These are phyloP conservation scores for Nigrograna mackinnonii DNA, from an alignment of 2,329 filamentous ascomycete species.

Conservation along the genomic window DNA sequence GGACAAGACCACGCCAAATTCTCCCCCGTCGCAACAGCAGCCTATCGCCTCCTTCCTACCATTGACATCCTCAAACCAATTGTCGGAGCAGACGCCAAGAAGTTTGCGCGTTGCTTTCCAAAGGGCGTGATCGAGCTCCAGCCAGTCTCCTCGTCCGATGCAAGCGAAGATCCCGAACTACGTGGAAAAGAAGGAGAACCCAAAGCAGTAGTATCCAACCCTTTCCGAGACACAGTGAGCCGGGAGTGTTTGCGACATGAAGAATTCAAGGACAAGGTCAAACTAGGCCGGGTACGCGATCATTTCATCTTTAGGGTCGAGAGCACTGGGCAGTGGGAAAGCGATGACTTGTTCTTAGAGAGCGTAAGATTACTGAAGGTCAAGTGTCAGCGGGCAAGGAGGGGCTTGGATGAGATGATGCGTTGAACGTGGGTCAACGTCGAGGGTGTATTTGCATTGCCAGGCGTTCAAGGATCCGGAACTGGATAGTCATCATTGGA, in stretches of 20 bases:
- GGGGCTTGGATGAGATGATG: slow-evolving; percentile 61
- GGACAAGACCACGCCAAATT: slow-evolving; percentile 96
- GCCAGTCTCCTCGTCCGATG: slow-evolving; percentile 70
- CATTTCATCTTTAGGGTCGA: slow-evolving; percentile 98
- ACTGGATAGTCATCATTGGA: too few relatives aligned
- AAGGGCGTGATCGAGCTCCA: slow-evolving; percentile 83
- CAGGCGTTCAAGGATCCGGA: slow-evolving; percentile 3
- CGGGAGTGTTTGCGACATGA: slow-evolving; percentile 88
- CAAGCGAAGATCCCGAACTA: slow-evolving; percentile 63
- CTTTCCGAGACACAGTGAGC: slow-evolving; percentile 94
- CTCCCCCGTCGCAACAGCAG: slow-evolving; percentile 92
- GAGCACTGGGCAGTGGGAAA: slow-evolving; percentile 93
- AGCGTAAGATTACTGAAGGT: slow-evolving; percentile 81
- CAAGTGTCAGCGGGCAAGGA: slow-evolving; percentile 77
- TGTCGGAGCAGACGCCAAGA: slow-evolving; percentile 80
- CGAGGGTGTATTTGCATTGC: slow-evolving; percentile 2
- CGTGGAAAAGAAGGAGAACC: slow-evolving; percentile 76
- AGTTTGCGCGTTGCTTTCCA: slow-evolving; percentile 90
- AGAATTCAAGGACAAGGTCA: slow-evolving; percentile 95
- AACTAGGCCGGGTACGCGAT: slow-evolving; percentile 84
- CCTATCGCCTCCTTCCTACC: slow-evolving; percentile 85
- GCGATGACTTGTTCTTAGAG: slow-evolving; percentile 91
- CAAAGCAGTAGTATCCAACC: slow-evolving; percentile 84
- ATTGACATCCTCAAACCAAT: slow-evolving; percentile 87
- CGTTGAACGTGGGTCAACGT: too few relatives aligned